These are phyloP conservation scores for Zanthoxylum bungeanum DNA, from an alignment of 345 rosid species.

Conservation along the genomic window DNA sequence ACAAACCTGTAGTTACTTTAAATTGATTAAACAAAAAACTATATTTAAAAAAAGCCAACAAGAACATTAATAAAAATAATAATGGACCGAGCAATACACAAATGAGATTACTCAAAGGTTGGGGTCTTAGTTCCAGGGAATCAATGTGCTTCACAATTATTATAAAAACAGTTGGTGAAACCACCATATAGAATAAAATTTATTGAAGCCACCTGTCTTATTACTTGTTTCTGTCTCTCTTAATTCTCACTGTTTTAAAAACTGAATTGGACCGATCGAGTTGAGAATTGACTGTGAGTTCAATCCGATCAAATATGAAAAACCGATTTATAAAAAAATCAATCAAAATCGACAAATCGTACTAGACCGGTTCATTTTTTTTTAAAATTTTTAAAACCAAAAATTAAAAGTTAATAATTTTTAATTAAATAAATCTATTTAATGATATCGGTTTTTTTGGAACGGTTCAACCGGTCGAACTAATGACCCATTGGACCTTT, in stretches of 20 bases:
- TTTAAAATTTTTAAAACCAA: neutral
- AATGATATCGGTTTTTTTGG: too few relatives aligned
- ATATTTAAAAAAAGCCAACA: neutral
- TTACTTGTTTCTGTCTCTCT: neutral
- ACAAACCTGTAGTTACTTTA: neutral
- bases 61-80: neutral
- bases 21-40: neutral
- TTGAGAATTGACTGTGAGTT: too few relatives aligned
- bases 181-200: neutral
- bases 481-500: too few relatives aligned
- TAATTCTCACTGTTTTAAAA: too few relatives aligned
- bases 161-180: neutral
- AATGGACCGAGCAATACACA: constrained; percentile 2
- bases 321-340: too few relatives aligned
- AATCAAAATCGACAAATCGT: too few relatives aligned
- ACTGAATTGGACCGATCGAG: too few relatives aligned
- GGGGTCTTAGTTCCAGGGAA: neutral
- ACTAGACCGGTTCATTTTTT: too few relatives aligned
- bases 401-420: too few relatives aligned
- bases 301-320: too few relatives aligned
- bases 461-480: too few relatives aligned
- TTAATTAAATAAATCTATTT: too few relatives aligned
- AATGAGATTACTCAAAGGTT: neutral
- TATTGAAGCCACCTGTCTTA: constrained; percentile 6
- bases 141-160: neutral